A percentile compares a stretch with the other conserved stretches of the same genome.
phyloP scores from a whole-genome alignment of 2,329 filamentous ascomycete genomes.

The Colletotrichum sp. region DNA sequence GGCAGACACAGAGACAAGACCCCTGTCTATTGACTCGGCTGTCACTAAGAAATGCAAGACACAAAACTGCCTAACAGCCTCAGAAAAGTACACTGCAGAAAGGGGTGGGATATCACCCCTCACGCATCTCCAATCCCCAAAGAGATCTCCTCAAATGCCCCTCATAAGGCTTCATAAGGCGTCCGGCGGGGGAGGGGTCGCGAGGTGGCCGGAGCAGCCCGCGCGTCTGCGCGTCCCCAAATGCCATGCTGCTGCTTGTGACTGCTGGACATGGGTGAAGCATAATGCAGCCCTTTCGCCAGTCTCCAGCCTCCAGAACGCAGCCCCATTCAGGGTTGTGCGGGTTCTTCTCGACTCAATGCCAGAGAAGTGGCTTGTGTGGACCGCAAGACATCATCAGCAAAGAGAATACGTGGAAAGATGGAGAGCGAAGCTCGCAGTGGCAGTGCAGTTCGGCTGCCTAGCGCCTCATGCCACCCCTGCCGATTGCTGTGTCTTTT shows the following conservation, averaged over 20 bases:
- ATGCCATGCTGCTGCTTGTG: background rate
- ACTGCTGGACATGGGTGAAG: background rate
- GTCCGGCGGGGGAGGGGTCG: slow-evolving; percentile 1
- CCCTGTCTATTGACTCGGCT: background rate
- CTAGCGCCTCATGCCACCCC: slow-evolving; percentile 4
- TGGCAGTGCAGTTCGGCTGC: slow-evolving; percentile 13
- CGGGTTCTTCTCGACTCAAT: background rate
- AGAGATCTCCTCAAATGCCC: background rate
- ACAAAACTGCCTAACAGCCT: background rate
- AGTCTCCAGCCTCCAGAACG: background rate
- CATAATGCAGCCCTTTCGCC: background rate
- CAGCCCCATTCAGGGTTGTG: background rate
- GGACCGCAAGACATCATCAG: background rate
- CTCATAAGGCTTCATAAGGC: background rate
- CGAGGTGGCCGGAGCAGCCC: background rate
- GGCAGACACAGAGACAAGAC: background rate
- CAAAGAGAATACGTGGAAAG: background rate
- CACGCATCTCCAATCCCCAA: background rate
- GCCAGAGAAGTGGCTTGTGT: background rate
- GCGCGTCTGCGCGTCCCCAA: background rate
- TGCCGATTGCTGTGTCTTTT: background rate
- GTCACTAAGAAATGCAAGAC: background rate
- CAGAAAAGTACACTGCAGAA: slow-evolving; percentile 1
- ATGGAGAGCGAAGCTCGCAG: background rate
- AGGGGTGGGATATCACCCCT: background rate